A percentile compares a stretch with the other conserved stretches of the same genome.
These are phyloP conservation scores for Pleurozium schreberi DNA, from an alignment of 225 moss, liverwort and hornwort species.

Conservation along the genomic window DNA sequence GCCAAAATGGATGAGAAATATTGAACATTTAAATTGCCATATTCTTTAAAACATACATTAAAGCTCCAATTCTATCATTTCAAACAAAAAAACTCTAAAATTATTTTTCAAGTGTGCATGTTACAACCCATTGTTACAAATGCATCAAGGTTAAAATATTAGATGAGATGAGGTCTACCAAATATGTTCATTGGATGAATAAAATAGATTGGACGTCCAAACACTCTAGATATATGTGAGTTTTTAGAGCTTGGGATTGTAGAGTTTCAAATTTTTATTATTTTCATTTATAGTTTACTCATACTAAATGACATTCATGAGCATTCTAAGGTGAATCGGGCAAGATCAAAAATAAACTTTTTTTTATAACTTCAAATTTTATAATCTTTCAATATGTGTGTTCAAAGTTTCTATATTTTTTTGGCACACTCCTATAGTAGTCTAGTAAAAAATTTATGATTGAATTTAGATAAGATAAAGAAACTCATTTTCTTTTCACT, in stretches of 20 bases:
- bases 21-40: background rate
- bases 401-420: too few relatives aligned
- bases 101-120: background rate
- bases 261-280: background rate
- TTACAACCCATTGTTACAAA: accelerated
- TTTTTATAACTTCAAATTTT: too few relatives aligned
- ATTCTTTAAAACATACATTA: background rate
- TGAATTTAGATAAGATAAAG: too few relatives aligned
- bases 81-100: background rate
- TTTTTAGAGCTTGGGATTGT: background rate
- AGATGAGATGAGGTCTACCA: accelerated
- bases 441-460: too few relatives aligned
- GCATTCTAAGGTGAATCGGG: background rate
- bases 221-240: background rate
- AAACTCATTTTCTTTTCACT: too few relatives aligned
- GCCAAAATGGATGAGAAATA: background rate
- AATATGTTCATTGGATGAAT: background rate
- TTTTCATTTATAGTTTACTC: accelerated
- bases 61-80: background rate
- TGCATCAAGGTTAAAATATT: background rate
- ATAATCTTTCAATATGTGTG: too few relatives aligned
- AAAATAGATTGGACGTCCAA: background rate
- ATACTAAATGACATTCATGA: background rate
- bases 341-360: too few relatives aligned
- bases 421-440: too few relatives aligned